A percentile compares a stretch with the other conserved stretches of the same genome.
phyloP scores from a whole-genome alignment of 805 yeast species.

The Ogataea glucozyma region DNA sequence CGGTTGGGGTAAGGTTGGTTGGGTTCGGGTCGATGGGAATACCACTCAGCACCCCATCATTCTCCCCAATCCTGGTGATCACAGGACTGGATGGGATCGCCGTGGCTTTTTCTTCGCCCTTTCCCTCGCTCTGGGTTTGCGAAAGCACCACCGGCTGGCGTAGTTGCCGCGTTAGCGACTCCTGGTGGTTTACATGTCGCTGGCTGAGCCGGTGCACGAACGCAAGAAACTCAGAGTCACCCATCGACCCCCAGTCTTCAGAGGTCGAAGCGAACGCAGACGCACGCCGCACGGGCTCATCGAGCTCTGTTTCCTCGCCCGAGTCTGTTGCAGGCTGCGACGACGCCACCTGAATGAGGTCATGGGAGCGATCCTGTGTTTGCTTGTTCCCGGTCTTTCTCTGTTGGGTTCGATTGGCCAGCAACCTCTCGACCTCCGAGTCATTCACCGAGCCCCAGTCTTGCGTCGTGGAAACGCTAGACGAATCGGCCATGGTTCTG shows the following conservation, averaged over 20 bases:
- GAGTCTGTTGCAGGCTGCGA: conserved; percentile 18
- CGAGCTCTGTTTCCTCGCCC: conserved; percentile 14
- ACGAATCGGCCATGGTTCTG: conserved; percentile 16
- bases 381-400: too few species aligned
- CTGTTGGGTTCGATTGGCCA: conserved; percentile 11
- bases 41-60: too few species aligned
- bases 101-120: neutral
- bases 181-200: conserved; percentile 11
- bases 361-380: neutral
- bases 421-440: conserved; percentile 20
- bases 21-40: too few species aligned
- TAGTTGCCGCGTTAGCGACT: neutral
- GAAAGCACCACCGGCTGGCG: conserved; percentile 15
- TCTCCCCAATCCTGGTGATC: too few species aligned
- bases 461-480: conserved; percentile 30
- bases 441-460: conserved; percentile 36
- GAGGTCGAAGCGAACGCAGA: neutral
- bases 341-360: conserved; percentile 11
- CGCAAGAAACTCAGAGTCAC: conserved; percentile 40
- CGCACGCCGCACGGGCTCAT: conserved; percentile 2
- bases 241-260: conserved; percentile 39
- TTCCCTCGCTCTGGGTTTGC: conserved; percentile 10
- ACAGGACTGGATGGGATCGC: conserved; percentile 7
- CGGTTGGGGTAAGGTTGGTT: too few species aligned
- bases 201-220: conserved; percentile 39